Percentiles rank a stretch among this genome's conserved stretches.
Conservation (phyloP, 768 basidiomycete genomes). For the Boletus rex-veris region DNA sequence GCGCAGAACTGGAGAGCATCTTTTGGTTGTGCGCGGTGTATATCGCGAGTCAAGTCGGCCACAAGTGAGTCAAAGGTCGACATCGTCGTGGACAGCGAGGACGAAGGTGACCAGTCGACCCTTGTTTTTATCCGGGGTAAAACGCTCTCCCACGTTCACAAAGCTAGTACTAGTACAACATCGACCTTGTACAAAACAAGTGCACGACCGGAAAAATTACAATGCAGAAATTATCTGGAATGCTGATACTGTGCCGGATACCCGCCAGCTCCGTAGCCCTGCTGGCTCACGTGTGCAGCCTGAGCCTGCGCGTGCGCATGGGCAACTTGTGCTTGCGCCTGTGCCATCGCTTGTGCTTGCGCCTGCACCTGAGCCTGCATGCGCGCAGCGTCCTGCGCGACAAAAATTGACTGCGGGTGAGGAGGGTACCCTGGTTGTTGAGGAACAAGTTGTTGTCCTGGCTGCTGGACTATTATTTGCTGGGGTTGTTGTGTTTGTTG, state of each 20-base stretch:
- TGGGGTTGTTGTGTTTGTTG: conserved; percentile 42
- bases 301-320: conserved; percentile 42
- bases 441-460: conserved; percentile 37
- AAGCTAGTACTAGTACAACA: background rate
- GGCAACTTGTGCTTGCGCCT: conserved; percentile 38
- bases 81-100: conserved; percentile 26
- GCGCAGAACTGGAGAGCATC: conserved; percentile 92
- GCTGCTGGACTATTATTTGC: conserved; percentile 36
- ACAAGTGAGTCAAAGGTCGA: conserved; percentile 84
- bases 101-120: background rate
- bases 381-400: conserved; percentile 31
- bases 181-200: conserved; percentile 10
- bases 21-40: conserved; percentile 78
- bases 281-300: conserved; percentile 28
- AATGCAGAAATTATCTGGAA: conserved; percentile 18
- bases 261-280: conserved; percentile 26
- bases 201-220: background rate
- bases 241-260: conserved; percentile 34
- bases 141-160: conserved; percentile 26
- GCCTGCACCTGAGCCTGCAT: conserved; percentile 44
- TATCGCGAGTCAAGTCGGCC: conserved; percentile 82
- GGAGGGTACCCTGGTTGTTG: conserved; percentile 32
- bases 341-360: conserved; percentile 39
- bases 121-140: conserved; percentile 1
- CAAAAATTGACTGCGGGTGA: conserved; percentile 34